Evolutionary conservation across 1,139 yeast genomes (phyloP).

Genomic region (Debaryomyces nepalensis): DNA sequence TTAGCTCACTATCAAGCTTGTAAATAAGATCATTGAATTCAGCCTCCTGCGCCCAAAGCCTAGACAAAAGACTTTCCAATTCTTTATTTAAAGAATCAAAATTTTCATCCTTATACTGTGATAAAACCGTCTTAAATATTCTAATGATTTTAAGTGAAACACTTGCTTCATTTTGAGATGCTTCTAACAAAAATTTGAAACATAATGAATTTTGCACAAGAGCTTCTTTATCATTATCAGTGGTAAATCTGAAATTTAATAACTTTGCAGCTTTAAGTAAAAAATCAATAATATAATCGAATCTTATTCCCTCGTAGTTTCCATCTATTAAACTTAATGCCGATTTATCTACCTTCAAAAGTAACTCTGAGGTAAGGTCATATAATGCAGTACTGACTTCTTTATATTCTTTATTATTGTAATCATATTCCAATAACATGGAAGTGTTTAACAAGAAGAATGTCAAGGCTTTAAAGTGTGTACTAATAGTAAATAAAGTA

Average conservation of each 20-base stretch:
- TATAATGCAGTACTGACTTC: not conserved
- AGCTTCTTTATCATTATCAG: constrained; percentile 5
- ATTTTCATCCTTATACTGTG: not conserved
- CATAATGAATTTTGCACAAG: constrained; percentile 12
- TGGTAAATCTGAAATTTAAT: constrained; percentile 12
- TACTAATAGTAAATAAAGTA: not conserved
- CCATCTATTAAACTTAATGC: constrained; percentile 11
- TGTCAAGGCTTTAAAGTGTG: not conserved
- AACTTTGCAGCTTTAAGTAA: constrained; percentile 12
- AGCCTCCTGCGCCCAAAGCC: not conserved
- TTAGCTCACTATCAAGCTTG: not conserved
- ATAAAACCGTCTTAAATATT: not conserved
- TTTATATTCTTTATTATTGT: constrained; percentile 9
- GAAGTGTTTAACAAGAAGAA: not conserved
- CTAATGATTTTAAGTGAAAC: not conserved
- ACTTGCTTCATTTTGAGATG: not conserved
- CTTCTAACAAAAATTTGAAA: constrained; percentile 7
- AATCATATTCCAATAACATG: constrained; percentile 16
- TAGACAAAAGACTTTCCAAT: not conserved
- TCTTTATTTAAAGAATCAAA: not conserved
- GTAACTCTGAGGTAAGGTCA: constrained; percentile 1
- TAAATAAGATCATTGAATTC: not conserved
- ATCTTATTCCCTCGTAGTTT: constrained; percentile 12
- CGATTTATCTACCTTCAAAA: not conserved
- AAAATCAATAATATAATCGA: constrained; percentile 10